Base-by-base conservation (phyloP, 1,284 basidiomycete genomes). In the Trichosporon asahii region DNA sequence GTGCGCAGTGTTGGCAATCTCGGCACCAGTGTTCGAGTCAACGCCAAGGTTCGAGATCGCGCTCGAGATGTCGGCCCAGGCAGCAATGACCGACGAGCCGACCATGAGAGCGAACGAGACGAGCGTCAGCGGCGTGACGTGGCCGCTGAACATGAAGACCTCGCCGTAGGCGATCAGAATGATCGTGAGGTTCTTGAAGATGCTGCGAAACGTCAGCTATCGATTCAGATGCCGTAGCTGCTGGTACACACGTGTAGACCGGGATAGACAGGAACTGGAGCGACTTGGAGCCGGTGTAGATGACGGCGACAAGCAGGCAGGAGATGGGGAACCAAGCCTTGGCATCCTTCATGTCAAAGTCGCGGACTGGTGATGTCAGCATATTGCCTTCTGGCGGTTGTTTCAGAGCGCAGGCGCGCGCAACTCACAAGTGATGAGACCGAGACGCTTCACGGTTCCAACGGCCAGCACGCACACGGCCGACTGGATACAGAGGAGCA, bases 161-260 rank as follows among this genome's bases (percentile, higher is more conserved):
- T 99, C 97, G 49, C 97, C 97, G 80, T 99, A 98, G 4, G 97
- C 94, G 79, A 99, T 99, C 44, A 99, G 88, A 76, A 99, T 98
- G 79, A 99, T 99, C 31, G 97, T 98, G 77, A 99, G 82, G 82
- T 99, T 99, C 85, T 99, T 99, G 89, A 99, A 99, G 76, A 99
- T 99, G 2, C 79, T 79, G 68, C 3, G 44, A 14, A 49, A 27
- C 12, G 64, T 67, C n/a, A 72, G 66, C 33, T 15, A 12, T n/a
- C 6, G 53, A 15, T 15, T 9, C 31, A 33, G 44, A n/a, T n/a
- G n/a, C n/a, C n/a, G n/a, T n/a, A 21, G 35, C 29, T 57, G 29
- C 53, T 44, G 12, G 21, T n/a, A 71, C 79, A 70, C 66, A 79
- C 79, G 97, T 95, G 84, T 95, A 95, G 31, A 96, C 90, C 0